These are phyloP conservation scores for Ballota nigra DNA, from an alignment of 257 asterid genomes.

Conservation along the genomic window DNA sequence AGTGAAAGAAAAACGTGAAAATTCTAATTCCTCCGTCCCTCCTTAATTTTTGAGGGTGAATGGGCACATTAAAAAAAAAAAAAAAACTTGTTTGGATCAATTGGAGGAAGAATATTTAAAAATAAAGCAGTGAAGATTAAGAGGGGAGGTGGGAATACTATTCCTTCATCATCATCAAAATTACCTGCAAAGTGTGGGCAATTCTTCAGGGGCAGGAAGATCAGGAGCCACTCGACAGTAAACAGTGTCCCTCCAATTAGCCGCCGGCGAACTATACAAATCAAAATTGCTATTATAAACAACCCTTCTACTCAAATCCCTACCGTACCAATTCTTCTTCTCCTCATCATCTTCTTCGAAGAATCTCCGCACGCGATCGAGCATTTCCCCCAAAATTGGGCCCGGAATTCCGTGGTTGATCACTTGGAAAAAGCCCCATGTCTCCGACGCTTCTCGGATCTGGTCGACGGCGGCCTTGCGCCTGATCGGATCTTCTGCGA, in stretches of 20 bases:
- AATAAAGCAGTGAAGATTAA: no score
- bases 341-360: constrained; percentile 28
- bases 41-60: no score
- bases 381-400: constrained; percentile 24
- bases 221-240: constrained; percentile 40
- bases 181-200: constrained; percentile 49
- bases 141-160: no score
- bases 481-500: constrained; percentile 9
- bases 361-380: constrained; percentile 21
- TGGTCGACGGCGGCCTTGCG: constrained; percentile 29
- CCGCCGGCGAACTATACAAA: constrained; percentile 32
- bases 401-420: constrained; percentile 39
- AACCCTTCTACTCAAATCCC: constrained; percentile 32
- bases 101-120: no score
- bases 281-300: constrained; percentile 38
- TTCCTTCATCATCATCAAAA: background rate
- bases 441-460: constrained; percentile 34
- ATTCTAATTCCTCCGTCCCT: no score
- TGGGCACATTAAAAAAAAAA: no score
- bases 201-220: constrained; percentile 28
- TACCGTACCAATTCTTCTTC: constrained; percentile 39
- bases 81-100: no score
- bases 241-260: constrained; percentile 62
- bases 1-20: no score
- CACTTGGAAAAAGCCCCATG: constrained; percentile 53